Evolutionary conservation across 495 filamentous ascomycete species (phyloP), one percentile per base, ranked within the genome.

Genomic region (Xylaria venustula): DNA sequence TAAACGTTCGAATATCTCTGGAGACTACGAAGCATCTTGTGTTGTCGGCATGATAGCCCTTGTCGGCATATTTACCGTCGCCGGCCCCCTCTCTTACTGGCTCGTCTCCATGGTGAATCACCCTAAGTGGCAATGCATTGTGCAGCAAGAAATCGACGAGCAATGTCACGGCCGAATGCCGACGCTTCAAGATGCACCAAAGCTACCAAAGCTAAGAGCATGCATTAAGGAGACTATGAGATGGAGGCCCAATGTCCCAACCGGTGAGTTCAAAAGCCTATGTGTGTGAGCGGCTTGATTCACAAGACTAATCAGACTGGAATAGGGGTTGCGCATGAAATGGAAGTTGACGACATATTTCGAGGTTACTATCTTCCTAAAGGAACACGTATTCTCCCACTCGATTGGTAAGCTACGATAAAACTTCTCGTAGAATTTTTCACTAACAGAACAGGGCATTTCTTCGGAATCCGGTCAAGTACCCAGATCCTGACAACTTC

Each of bases 141-240:
- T 77, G 9, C 82, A 84, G 59, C 71, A 77, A 42, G 83, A 86
- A 63, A 64, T 85, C 34, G 83, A 85, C 62, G 67, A 77, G 7
- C 76, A 77, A 23, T 84, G 82, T 55, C 73, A 62, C 40, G 68
- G 70, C 22, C 66, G 73, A 7, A 44, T 79, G 20, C 81, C 81
- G 1, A 73, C 68, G 7, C 73, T 79, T 9, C 73, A 72, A 7
- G 80, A 83, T 34, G 52, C 67, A 2, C 72, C 72, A 0, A 68
- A 69, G 7, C 64, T 83, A 15, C 81, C 80, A 0, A 71, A 71
- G 2, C 61, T 86, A 19, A 73, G 82, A 30, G 84, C 85, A 0
- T 77, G 82, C 49, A 79, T 86, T 41, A 77, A 79, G 47, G 82
- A 85, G 65, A 73, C 75, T 11, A 71, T 85, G 66, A 74, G 85